Evolutionary conservation across 768 basidiomycete species (phyloP).

Genomic region (Boletellus sp.): DNA sequence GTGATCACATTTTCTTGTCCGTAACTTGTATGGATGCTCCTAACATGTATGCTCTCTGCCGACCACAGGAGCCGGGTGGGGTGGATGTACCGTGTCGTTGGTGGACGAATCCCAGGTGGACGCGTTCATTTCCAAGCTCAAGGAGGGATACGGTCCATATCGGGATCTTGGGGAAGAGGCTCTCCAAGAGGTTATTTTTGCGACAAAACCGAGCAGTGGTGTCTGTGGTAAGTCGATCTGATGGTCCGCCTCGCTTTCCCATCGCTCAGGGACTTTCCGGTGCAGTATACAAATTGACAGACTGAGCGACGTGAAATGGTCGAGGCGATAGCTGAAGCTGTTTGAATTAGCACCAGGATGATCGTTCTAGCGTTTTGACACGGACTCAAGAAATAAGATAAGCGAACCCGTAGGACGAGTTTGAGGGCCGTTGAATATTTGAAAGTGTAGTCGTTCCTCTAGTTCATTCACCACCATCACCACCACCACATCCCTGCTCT

Average conservation of each 20-base stretch:
- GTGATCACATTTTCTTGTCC: slow-evolving; percentile 31
- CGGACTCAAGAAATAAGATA: slow-evolving; percentile 16
- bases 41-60: not conserved
- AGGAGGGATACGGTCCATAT: slow-evolving; percentile 63
- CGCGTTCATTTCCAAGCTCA: slow-evolving; percentile 59
- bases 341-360: no score
- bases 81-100: slow-evolving; percentile 83
- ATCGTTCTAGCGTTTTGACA: not conserved
- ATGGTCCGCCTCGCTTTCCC: not conserved
- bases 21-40: not conserved
- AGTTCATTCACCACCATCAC: not conserved
- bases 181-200: slow-evolving; percentile 69
- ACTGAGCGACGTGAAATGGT: not conserved
- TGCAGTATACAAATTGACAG: slow-evolving; percentile 29
- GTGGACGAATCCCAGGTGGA: slow-evolving; percentile 62
- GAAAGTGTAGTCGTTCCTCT: no score
- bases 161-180: slow-evolving; percentile 52
- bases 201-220: slow-evolving; percentile 78
- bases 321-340: no score
- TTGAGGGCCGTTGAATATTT: not conserved
- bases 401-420: not conserved
- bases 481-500: no score
- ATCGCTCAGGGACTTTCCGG: not conserved
- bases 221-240: slow-evolving; percentile 61
- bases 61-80: slow-evolving; percentile 78